Base-by-base conservation (phyloP, 495 filamentous ascomycete genomes). In the Xylaria intraflava region DNA sequence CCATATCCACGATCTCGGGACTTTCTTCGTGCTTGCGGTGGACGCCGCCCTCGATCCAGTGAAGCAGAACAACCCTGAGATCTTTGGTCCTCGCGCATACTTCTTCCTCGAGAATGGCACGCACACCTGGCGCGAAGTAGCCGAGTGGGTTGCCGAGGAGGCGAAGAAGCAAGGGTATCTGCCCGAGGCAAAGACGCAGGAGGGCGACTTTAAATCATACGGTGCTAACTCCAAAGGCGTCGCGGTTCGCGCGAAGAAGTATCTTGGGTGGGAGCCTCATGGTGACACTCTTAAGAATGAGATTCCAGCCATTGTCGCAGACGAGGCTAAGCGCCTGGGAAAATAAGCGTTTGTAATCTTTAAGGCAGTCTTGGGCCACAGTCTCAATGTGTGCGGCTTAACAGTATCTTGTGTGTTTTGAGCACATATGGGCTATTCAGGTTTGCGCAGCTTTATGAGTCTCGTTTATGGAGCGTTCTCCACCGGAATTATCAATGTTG, bases 41-140 rank as follows among this genome's bases (percentile, higher is more conserved):
- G 85, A 88, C 46, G 84, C 84, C 5, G 86, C 85, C 29, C 61
- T 66, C 24, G 63, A 69, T 41, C 57, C 65, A 12, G 44, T 52
- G 22, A 62, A 61, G 58, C 51, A 46, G 22, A 44, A 41, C 11
- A 56, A 72, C 55, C 62, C 79, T 20, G 85, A 87, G 33, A 82
- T 86, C 12, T 95, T 88, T 82, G 85, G 83, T 7, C 69, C 76
- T 8, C 75, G 85, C 58, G 88, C 80, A 1, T 91, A 93, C 65
- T 92, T 86, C 66, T 79, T 90, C 53, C 76, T 79, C 31, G 84
- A 89, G 66, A 85, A 83, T 58, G 86, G 83, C 4, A 69, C 81
- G 44, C 84, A 87, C 62, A 59, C 54, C 24, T 93, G 87, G 87
- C 83, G 81, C 29, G 79, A 88, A 42, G 66, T 90, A 23, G 73